Evolutionary conservation across 2,329 filamentous ascomycete genomes (phyloP), one percentile per base, ranked within the genome.

Genomic region (Anisogramma anomala): DNA sequence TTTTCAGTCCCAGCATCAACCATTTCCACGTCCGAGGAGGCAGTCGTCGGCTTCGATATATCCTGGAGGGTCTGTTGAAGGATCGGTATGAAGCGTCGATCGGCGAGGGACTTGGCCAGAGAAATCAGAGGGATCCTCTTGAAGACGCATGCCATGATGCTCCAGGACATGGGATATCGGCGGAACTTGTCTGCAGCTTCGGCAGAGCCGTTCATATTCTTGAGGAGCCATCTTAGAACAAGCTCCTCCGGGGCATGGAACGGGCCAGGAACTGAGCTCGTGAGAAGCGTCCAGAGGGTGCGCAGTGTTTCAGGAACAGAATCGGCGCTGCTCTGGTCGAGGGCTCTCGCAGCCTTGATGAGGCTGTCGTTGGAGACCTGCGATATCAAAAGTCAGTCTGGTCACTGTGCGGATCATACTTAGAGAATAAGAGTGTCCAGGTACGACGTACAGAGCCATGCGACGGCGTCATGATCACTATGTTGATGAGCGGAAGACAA

Each of bases 101-200:
- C 79, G 17, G 75, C 77, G 6, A 94, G 67, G 3, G 82, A 77
- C 43, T 78, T 77, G 7, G 84, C 82, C 18, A 84, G 66, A 9
- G 76, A 79, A 33, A 82, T 78, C 0, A 77, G 64, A 0, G 84
- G 79, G 14, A 89, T 74, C n/a, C 76, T 64, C 36, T 68, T 64
- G 40, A 84, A 69, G 35, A 82, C 65, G 44, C 69, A 70, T 33
- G 67, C 65, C 18, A 87, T 57, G 26, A 86, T 68, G 22, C 63
- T 66, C 82, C 77, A 81, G 8, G 73, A 66, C 39, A 72, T 55
- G 34, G 73, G 71, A 50, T 69, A 74, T 47, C 72, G 64, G 50
- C 74, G 67, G 37, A 75, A 51, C 30, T 63, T 68, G 54, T 77
- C 72, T 39, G 69, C 67, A 36, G 54, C 58, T 27, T 65, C 57